A percentile compares a stretch with the other conserved stretches of the same genome.
These are phyloP conservation scores for Candida michaelii DNA, from an alignment of 805 yeast species.

Conservation along the genomic window DNA sequence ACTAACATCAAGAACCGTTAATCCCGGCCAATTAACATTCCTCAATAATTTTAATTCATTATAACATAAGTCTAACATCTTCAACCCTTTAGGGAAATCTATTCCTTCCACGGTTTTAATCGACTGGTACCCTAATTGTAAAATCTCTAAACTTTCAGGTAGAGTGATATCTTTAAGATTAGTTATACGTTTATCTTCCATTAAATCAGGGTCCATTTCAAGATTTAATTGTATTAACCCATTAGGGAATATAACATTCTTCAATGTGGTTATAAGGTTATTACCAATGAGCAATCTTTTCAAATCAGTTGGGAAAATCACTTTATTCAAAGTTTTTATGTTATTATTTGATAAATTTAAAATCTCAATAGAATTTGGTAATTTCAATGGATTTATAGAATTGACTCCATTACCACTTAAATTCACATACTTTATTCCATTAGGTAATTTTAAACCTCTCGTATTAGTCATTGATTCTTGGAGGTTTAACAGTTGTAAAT, in stretches of 20 bases:
- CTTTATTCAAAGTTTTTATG: slow-evolving; percentile 45
- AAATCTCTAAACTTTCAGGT: slow-evolving; percentile 34
- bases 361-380: slow-evolving; percentile 41
- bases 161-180: slow-evolving; percentile 42
- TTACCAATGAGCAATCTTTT: slow-evolving; percentile 40
- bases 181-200: slow-evolving; percentile 43
- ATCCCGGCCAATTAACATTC: slow-evolving; percentile 36
- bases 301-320: slow-evolving; percentile 35
- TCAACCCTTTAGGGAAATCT: slow-evolving; percentile 37
- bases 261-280: slow-evolving; percentile 44
- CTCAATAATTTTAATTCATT: slow-evolving; percentile 39
- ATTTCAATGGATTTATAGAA: slow-evolving; percentile 44
- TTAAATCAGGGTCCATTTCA: slow-evolving; percentile 41
- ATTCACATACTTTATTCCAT: slow-evolving; percentile 28
- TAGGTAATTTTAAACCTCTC: slow-evolving; percentile 42
- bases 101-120: slow-evolving; percentile 38
- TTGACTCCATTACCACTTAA: slow-evolving; percentile 42
- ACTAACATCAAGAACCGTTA: slow-evolving; percentile 37
- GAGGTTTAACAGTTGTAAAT: slow-evolving; percentile 32
- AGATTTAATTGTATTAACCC: slow-evolving; percentile 39
- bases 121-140: slow-evolving; percentile 40
- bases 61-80: slow-evolving; percentile 33
- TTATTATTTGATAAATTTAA: slow-evolving; percentile 39
- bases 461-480: slow-evolving; percentile 47
- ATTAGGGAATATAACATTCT: slow-evolving; percentile 42